Conservation (phyloP, 1,284 basidiomycete genomes). For the Rugosomyces carneus region DNA sequence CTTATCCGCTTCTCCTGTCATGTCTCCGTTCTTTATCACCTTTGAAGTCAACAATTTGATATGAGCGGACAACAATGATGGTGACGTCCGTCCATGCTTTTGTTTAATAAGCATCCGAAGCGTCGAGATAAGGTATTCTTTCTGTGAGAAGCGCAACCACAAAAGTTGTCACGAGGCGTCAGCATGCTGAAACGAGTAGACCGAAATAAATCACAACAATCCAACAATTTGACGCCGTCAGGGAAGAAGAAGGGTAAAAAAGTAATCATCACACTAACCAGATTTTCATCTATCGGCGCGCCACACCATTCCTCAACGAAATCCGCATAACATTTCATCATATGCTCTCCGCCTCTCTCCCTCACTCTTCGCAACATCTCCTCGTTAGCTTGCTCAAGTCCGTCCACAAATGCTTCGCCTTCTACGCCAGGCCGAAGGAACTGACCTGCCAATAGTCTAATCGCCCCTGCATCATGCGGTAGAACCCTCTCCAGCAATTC, state of each 20-base stretch:
- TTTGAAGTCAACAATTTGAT: slow-evolving; percentile 37
- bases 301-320: slow-evolving; percentile 56
- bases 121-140: slow-evolving; percentile 46
- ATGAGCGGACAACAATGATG: slow-evolving; percentile 40
- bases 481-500: slow-evolving; percentile 38
- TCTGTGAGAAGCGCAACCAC: slow-evolving; percentile 17
- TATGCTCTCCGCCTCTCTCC: slow-evolving; percentile 24
- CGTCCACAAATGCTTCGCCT: slow-evolving; percentile 48
- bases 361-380: slow-evolving; percentile 32
- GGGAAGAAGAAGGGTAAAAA: neutral
- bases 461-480: slow-evolving; percentile 43
- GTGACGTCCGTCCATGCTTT: slow-evolving; percentile 23
- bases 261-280: slow-evolving; percentile 41
- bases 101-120: slow-evolving; percentile 38
- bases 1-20: slow-evolving; percentile 29
- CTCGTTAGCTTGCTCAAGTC: slow-evolving; percentile 53
- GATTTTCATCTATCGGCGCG: slow-evolving; percentile 39
- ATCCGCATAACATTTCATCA: slow-evolving; percentile 44
- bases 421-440: slow-evolving; percentile 32
- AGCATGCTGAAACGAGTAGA: neutral
- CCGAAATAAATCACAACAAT: neutral
- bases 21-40: slow-evolving; percentile 16
- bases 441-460: slow-evolving; percentile 48
- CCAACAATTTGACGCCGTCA: neutral
- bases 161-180: neutral